These are phyloP conservation scores for Penicillium digitatum DNA, from an alignment of 2,329 filamentous ascomycete species.

Conservation along the genomic window DNA sequence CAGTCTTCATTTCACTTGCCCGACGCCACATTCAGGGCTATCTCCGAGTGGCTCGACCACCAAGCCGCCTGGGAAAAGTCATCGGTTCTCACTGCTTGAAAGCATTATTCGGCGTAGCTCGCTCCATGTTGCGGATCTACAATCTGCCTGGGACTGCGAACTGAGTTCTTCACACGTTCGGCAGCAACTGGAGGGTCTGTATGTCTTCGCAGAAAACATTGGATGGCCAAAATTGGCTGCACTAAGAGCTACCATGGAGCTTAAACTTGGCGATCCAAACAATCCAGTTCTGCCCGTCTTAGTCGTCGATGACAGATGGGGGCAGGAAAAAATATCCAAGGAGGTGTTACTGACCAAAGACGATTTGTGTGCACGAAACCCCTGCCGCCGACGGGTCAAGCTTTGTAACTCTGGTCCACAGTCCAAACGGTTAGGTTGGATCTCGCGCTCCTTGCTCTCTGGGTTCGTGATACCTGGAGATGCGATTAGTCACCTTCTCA, in stretches of 20 bases:
- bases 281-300: conserved; percentile 10
- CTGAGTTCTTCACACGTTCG: conserved; percentile 36
- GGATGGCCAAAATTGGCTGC: conserved; percentile 47
- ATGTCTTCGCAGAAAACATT: conserved; percentile 49
- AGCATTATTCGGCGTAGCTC: conserved; percentile 21
- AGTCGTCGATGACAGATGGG: conserved; percentile 13
- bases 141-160: conserved; percentile 34
- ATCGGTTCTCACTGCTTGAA: conserved; percentile 25
- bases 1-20: conserved; percentile 44
- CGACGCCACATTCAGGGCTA: conserved; percentile 6
- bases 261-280: conserved; percentile 31
- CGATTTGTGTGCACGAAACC: conserved; percentile 32
- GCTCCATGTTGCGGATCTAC: conserved; percentile 12
- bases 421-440: conserved; percentile 48
- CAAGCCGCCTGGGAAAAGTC: conserved; percentile 14
- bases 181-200: conserved; percentile 49
- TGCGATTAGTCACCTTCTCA: conserved; percentile 52
- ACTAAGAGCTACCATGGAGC: conserved; percentile 36
- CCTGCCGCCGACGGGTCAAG: conserved; percentile 27
- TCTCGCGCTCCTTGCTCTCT: conserved; percentile 54
- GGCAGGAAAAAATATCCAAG: conserved; percentile 6
- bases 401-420: conserved; percentile 23
- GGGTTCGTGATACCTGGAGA: conserved; percentile 55
- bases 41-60: background rate
- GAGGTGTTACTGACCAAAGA: conserved; percentile 14